These are phyloP conservation scores for Talaromyces sp. DNA, from an alignment of 2,329 filamentous ascomycete genomes.

Conservation along the genomic window DNA sequence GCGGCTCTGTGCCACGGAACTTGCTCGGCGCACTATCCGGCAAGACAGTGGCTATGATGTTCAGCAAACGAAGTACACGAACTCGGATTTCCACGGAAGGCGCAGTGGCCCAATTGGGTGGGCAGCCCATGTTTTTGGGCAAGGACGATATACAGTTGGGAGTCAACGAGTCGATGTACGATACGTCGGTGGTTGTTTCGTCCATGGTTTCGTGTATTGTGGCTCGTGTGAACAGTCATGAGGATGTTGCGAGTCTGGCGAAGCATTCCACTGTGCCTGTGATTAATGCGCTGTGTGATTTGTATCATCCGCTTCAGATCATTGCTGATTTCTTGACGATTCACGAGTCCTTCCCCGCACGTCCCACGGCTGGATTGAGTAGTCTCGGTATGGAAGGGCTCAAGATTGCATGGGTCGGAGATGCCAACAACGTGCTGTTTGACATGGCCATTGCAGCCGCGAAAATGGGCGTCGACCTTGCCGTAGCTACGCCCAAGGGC, in stretches of 20 bases:
- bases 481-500: slow-evolving; percentile 78
- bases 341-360: slow-evolving; percentile 64
- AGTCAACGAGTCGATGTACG: slow-evolving; percentile 88
- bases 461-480: slow-evolving; percentile 80
- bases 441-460: slow-evolving; percentile 82
- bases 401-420: slow-evolving; percentile 93
- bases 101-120: slow-evolving; percentile 80
- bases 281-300: slow-evolving; percentile 81
- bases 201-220: slow-evolving; percentile 84
- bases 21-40: slow-evolving; percentile 61
- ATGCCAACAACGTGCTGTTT: slow-evolving; percentile 95
- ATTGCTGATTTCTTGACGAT: slow-evolving; percentile 93
- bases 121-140: slow-evolving; percentile 92
- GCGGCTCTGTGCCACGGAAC: slow-evolving; percentile 53
- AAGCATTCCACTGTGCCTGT: slow-evolving; percentile 71
- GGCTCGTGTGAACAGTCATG: slow-evolving; percentile 69
- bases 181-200: slow-evolving; percentile 88
- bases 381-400: slow-evolving; percentile 69
- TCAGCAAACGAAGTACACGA: slow-evolving; percentile 90
- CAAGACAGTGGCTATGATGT: slow-evolving; percentile 88
- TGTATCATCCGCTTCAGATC: slow-evolving; percentile 89
- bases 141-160: slow-evolving; percentile 95
- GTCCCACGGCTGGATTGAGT: slow-evolving; percentile 25
- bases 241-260: slow-evolving; percentile 66
- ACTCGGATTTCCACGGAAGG: slow-evolving; percentile 92